These are phyloP conservation scores for Dictyophora rubrovolvata DNA, from an alignment of 768 basidiomycete species.

Conservation along the genomic window DNA sequence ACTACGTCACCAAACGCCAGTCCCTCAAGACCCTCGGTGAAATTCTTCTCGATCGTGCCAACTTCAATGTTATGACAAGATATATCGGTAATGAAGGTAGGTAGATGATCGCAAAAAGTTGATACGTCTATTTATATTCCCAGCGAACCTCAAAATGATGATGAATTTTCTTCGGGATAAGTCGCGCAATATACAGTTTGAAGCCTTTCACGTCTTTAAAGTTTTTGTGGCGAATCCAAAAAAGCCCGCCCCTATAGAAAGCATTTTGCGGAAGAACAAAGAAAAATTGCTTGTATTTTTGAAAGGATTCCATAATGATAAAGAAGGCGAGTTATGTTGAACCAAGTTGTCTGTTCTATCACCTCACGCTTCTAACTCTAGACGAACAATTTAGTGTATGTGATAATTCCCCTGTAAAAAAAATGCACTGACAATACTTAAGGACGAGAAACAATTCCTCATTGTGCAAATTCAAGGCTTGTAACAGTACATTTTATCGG, in stretches of 20 bases:
- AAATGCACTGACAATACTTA: background rate
- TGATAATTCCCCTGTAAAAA: background rate
- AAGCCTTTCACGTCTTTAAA: slow-evolving; percentile 99
- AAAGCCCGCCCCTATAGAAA: slow-evolving; percentile 93
- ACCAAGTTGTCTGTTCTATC: background rate
- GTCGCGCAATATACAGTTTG: slow-evolving; percentile 99
- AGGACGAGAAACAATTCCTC: slow-evolving; percentile 94
- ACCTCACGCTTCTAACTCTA: slow-evolving; percentile 19
- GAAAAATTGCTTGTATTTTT: slow-evolving; percentile 86
- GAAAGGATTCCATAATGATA: slow-evolving; percentile 94
- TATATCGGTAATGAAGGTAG: slow-evolving; percentile 81
- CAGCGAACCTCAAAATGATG: slow-evolving; percentile 96
- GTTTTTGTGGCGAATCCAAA: slow-evolving; percentile 99
- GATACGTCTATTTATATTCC: background rate
- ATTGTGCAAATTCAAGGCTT: slow-evolving; percentile 84
- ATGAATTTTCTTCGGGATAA: slow-evolving; percentile 98
- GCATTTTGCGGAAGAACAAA: slow-evolving; percentile 85
- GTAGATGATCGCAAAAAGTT: background rate
- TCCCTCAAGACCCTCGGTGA: slow-evolving; percentile 97
- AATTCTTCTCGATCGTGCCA: slow-evolving; percentile 93
- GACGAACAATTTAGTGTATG: slow-evolving; percentile 91
- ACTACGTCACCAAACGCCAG: slow-evolving; percentile 99
- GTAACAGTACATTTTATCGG: slow-evolving; percentile 21
- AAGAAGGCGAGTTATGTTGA: slow-evolving; percentile 58
- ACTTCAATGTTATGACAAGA: slow-evolving; percentile 97